Evolutionary conservation across 2,329 filamentous ascomycete genomes (phyloP).

Genomic region (Dryadomyces sulphureus): DNA sequence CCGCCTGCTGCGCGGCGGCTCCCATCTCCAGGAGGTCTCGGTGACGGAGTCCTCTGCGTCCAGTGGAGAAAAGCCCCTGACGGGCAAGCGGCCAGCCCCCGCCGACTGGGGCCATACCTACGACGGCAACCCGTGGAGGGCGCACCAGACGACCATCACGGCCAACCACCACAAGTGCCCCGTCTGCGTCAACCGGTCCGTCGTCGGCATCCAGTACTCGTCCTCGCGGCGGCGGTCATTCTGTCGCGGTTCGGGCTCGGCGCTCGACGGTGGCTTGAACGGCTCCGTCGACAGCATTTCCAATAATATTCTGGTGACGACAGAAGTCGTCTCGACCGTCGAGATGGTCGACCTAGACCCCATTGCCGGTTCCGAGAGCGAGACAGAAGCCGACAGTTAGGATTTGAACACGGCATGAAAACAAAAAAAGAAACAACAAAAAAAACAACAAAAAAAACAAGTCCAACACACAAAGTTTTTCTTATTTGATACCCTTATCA

Average conservation of each 20-base stretch:
- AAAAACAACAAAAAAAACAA: background rate
- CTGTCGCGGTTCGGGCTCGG: background rate
- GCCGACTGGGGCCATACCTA: background rate
- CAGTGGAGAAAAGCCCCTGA: too few species aligned
- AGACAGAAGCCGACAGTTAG: background rate
- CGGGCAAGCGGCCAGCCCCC: too few species aligned
- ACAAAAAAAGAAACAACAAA: background rate
- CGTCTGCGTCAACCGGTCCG: too few species aligned
- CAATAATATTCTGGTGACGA: slow-evolving; percentile 1
- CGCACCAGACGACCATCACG: background rate
- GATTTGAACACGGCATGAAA: background rate
- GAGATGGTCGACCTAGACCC: background rate
- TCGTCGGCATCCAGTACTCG: background rate
- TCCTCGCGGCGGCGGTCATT: too few species aligned
- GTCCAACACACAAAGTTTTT: background rate
- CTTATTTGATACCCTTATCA: too few species aligned
- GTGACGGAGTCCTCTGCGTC: too few species aligned
- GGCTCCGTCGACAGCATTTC: background rate
- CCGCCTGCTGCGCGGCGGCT: slow-evolving; percentile 1
- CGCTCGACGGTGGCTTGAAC: background rate
- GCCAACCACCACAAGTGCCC: too few species aligned
- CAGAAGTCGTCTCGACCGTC: background rate
- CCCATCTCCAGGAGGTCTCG: too few species aligned
- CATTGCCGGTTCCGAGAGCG: background rate
- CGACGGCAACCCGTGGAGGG: background rate